These are phyloP conservation scores for Ammopiptanthus mongolicus DNA, from an alignment of 306 rosid genomes.

Conservation along the genomic window DNA sequence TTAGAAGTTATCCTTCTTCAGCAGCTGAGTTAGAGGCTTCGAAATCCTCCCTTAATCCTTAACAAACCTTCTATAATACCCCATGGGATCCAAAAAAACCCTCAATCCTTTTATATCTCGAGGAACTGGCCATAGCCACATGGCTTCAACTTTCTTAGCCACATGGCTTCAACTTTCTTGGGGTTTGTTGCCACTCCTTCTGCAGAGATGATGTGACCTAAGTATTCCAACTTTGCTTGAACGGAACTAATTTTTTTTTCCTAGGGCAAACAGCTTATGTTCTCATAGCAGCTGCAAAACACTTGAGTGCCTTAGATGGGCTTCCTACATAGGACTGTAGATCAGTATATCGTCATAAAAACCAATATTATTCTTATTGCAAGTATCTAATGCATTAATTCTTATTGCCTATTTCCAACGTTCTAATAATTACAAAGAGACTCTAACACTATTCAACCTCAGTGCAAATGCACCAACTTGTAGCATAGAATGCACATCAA, in stretches of 20 bases:
- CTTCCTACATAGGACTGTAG: not conserved
- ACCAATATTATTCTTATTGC: not conserved
- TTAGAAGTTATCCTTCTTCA: not conserved
- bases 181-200: not conserved
- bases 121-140: not conserved
- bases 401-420: too few species aligned
- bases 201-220: not conserved
- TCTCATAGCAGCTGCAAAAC: not conserved
- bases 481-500: not conserved
- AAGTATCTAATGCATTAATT: too few species aligned
- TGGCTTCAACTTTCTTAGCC: not conserved
- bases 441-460: too few species aligned
- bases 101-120: not conserved
- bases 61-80: not conserved
- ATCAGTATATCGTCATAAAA: too few species aligned
- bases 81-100: not conserved
- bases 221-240: not conserved
- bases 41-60: not conserved
- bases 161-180: not conserved
- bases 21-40: not conserved
- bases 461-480: not conserved
- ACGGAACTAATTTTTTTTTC: not conserved
- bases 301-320: not conserved
- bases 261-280: not conserved
- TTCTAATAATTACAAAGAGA: too few species aligned